phyloP scores from a whole-genome alignment of 2,329 filamentous ascomycete genomes.

The Trichoderma semiorbis region DNA sequence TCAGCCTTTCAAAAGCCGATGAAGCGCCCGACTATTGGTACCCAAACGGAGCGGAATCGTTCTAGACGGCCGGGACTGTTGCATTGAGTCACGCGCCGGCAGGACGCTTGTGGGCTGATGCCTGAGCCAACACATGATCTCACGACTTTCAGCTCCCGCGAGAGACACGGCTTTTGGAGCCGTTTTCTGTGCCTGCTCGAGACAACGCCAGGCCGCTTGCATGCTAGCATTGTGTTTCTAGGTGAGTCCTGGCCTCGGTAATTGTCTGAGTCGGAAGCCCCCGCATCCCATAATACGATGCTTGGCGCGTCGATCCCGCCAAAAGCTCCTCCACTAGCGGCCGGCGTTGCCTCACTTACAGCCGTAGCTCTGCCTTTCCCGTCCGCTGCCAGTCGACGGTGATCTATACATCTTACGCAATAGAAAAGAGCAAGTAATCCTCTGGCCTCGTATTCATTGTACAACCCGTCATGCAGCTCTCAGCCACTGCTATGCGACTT shows the following conservation, averaged over 20 bases:
- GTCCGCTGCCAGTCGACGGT: background rate
- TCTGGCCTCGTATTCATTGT: constrained; percentile 9
- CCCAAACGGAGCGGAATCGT: background rate
- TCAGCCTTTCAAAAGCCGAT: background rate
- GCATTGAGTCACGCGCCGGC: background rate
- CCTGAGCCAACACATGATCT: background rate
- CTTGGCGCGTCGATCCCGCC: constrained; percentile 14
- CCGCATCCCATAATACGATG: constrained; percentile 18
- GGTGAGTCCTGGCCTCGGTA: background rate
- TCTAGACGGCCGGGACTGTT: background rate
- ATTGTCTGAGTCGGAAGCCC: constrained; percentile 5
- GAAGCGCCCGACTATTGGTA: background rate
- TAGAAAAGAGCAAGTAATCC: background rate
- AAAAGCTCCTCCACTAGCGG: background rate
- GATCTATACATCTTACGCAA: constrained; percentile 1
- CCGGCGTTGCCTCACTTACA: background rate
- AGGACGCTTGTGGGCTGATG: background rate
- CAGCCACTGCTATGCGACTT: background rate
- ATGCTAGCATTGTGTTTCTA: background rate
- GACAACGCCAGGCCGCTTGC: background rate
- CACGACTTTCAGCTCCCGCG: background rate
- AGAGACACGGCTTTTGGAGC: background rate
- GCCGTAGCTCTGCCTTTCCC: background rate
- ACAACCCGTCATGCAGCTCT: constrained; percentile 5
- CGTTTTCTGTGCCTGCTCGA: background rate